Base-by-base conservation (phyloP, 768 basidiomycete species). In the Ramaria sp. region DNA sequence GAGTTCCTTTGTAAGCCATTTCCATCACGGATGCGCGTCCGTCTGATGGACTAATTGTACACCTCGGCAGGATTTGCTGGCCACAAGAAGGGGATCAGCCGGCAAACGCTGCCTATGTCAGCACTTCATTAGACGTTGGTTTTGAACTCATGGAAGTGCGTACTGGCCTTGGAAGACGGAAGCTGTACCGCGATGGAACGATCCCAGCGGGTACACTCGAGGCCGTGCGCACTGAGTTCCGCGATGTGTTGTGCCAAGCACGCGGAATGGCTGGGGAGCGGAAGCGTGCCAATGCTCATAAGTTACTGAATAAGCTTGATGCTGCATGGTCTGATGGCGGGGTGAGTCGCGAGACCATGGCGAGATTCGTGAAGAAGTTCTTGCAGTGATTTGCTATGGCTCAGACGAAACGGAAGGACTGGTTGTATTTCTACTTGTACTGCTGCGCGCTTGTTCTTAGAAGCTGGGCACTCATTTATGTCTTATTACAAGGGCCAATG, bases 81-180 rank as follows among this genome's bases (percentile, higher is more conserved):
- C 67, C 67, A 1, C 64, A 62, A 59, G 51, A 48, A 22, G 67
- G 54, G 0, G 67, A 68, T 54, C 67, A 68, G 43, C 59, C 62
- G n/a, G 41, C 59, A 17, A 65, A 66, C 60, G 60, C 65, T 20
- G 62, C 58, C 9, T 65, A 64, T 47, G 59, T 65, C 53, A 37
- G 55, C 20, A 38, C 37, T 3, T 52, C 51, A 19, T 57, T 60
- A 43, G 27, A 62, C 22, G 53, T 60, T 31, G 63, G 61, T 6
- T 64, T 60, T 48, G 65, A 64, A 48, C 56, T 64, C 9, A 34
- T 63, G 17, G 61, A 64, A 52, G 64, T 66, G 11, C 62, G 63
- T 15, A 62, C 58, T 4, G 64, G 64, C 31, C 42, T 54, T 7
- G 62, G 59, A 4, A 51, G 59, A n/a, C 52, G 58, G 27, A 53